phyloP scores from a whole-genome alignment of 306 rosid genomes.

The Trifolium subterraneum region DNA sequence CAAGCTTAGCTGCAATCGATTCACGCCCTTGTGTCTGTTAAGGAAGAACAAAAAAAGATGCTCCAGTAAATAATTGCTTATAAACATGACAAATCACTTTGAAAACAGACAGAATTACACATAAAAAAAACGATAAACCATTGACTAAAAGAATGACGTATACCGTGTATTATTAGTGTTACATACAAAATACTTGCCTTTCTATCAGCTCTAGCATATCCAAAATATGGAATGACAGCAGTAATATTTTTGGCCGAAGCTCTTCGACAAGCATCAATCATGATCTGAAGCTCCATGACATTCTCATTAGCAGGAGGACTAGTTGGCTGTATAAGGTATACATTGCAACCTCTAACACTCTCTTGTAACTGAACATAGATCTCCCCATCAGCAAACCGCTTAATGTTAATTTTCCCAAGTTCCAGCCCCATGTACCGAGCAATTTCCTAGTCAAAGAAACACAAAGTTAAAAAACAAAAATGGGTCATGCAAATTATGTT shows the following conservation, averaged over 20 bases:
- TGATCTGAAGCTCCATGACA: slow-evolving; percentile 86
- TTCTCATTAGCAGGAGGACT: slow-evolving; percentile 97
- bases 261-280: slow-evolving; percentile 97
- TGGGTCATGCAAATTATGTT: background rate
- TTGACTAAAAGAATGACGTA: no score
- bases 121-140: no score
- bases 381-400: slow-evolving; percentile 98
- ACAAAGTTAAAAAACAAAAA: background rate
- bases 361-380: slow-evolving; percentile 91
- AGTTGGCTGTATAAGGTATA: slow-evolving; percentile 86
- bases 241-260: slow-evolving; percentile 93
- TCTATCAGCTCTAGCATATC: slow-evolving; percentile 98
- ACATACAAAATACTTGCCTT: slow-evolving; percentile 56
- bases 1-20: slow-evolving; percentile 98
- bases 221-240: slow-evolving; percentile 95
- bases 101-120: background rate
- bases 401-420: slow-evolving; percentile 78
- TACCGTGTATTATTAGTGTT: no score
- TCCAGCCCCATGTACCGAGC: slow-evolving; percentile 93
- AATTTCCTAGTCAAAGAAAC: slow-evolving; percentile 64
- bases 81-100: slow-evolving; percentile 13
- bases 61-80: slow-evolving; percentile 13
- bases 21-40: slow-evolving; percentile 94
- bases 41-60: background rate
- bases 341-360: slow-evolving; percentile 96